A percentile compares a stretch with the other conserved stretches of the same genome.
Evolutionary conservation across 345 rosid species (phyloP).

Genomic region (Noccaea caerulescens): DNA sequence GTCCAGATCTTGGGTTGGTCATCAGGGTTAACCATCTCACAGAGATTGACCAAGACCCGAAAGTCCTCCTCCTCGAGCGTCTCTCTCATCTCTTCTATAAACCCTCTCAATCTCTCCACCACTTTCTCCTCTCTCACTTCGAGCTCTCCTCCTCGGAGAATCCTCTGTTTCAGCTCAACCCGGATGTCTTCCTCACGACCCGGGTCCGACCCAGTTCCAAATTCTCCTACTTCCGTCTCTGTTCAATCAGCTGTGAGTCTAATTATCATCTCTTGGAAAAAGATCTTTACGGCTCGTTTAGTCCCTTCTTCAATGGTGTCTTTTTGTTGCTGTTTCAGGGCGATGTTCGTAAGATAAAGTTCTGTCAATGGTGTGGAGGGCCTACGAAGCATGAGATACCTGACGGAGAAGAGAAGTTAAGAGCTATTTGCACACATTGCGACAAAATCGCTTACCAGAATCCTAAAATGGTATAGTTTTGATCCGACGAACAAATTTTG

Average conservation of each 20-base stretch:
- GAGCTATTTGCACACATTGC: conserved; percentile 87
- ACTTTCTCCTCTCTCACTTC: conserved; percentile 22
- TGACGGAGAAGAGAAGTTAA: conserved; percentile 83
- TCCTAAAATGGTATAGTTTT: conserved; percentile 79
- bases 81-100: conserved; percentile 44
- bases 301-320: not conserved
- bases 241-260: conserved; percentile 68
- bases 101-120: conserved; percentile 39
- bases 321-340: conserved; percentile 48
- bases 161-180: conserved; percentile 39
- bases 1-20: conserved; percentile 67
- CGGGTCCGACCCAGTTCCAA: conserved; percentile 55
- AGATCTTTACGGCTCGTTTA: not conserved
- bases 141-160: conserved; percentile 39
- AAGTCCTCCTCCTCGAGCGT: conserved; percentile 43
- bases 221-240: conserved; percentile 46
- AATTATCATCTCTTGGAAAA: not conserved
- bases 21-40: conserved; percentile 55
- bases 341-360: conserved; percentile 65
- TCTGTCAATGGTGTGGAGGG: conserved; percentile 99
- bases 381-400: conserved; percentile 89
- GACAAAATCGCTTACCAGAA: conserved; percentile 84
- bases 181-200: conserved; percentile 53
- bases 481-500: not conserved
- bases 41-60: conserved; percentile 55